A percentile compares a stretch with the other conserved stretches of the same genome.
phyloP scores from a whole-genome alignment of 306 rosid genomes.

The Echinosophora koreensis region DNA sequence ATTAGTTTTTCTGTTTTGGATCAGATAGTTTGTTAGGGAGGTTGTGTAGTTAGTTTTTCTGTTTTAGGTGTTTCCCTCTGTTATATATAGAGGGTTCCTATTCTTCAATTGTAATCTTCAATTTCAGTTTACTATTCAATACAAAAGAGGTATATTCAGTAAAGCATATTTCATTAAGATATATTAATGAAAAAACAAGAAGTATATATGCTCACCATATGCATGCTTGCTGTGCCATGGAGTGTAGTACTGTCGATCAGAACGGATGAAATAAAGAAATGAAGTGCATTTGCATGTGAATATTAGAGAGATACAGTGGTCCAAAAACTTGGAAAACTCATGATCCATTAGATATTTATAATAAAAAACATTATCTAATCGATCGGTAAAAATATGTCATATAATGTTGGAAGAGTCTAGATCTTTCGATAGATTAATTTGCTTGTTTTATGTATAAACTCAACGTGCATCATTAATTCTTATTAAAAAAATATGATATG shows the following conservation, averaged over 20 bases:
- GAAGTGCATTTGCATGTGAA: slow-evolving; percentile 30
- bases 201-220: not conserved
- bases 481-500: too few species aligned
- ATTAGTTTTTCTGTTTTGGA: too few species aligned
- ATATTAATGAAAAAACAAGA: not conserved
- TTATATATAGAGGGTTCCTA: too few species aligned
- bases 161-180: too few species aligned
- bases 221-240: not conserved
- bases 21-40: too few species aligned
- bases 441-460: not conserved
- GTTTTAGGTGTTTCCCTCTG: too few species aligned
- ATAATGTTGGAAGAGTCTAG: not conserved
- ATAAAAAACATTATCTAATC: slow-evolving; percentile 1
- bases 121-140: too few species aligned
- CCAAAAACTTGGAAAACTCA: not conserved
- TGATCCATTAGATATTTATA: not conserved
- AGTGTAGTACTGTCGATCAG: not conserved
- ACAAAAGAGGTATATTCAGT: too few species aligned
- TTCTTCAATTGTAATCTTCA: too few species aligned
- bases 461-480: not conserved
- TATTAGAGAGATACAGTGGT: slow-evolving; percentile 10
- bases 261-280: not conserved
- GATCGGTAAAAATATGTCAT: not conserved
- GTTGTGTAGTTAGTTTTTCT: too few species aligned
- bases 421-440: not conserved